Base-by-base conservation (phyloP, 257 asterid genomes). In the Nicotiana knightiana region DNA sequence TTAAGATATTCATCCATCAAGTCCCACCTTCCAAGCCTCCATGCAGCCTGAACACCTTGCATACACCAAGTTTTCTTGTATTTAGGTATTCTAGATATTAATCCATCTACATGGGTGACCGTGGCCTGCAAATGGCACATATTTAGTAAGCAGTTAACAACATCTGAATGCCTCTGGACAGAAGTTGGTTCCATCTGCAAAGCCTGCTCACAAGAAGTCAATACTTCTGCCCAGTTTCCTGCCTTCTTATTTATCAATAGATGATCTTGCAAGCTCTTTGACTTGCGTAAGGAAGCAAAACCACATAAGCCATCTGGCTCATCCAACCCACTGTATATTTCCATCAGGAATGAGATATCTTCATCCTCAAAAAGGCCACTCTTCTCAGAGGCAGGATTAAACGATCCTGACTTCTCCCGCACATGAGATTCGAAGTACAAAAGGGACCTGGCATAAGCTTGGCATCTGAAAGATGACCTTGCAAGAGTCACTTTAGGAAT, bases 11-110 rank as follows among this genome's bases (percentile, higher is more conserved):
- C 99, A 84, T 88, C 93, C 99, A 94, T 94, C 94, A 96, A 88
- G 84, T 96, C 99, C 99, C 99, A 96, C 89, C 92, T 93, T 33
- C 99, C 97, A 82, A 96, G 99, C 90, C 99, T 94, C 99, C 99
- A 96, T 76, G 99, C 99, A 86, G 99, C 99, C 88, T 96, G 99
- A 90, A 94, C 94, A 84, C 99, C 99, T 85, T 94, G 99, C 84
- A 92, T 96, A 86, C 99, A 96, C 99, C 99, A 96, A 66, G 97
- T 91, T 88, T 96, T 94, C 90, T 85, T 90, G 79, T 91, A 86
- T 85, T 88, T 79, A 80, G 97, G 96, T 87, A 89, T 86, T 88
- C 98, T 94, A 65, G 93, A 89, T 83, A 93, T 86, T 83, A 96
- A 87, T 57, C 99, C 99, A 89, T 94, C 98, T 17, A 96, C 99